These are phyloP conservation scores for Pseudocercospora pini-densiflorae DNA, from an alignment of 2,329 filamentous ascomycete genomes.

Conservation along the genomic window DNA sequence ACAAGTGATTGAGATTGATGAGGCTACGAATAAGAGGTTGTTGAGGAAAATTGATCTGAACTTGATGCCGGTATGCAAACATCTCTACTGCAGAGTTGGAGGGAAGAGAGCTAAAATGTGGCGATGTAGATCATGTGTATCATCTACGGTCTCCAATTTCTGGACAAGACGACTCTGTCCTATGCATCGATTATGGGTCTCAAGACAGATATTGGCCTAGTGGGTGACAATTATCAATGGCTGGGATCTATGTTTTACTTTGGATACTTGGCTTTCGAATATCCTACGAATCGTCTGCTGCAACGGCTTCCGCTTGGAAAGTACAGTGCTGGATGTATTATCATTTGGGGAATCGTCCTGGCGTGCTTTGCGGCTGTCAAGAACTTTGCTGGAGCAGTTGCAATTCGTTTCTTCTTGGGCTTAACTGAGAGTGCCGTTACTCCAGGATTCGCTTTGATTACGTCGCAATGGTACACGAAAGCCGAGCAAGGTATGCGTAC, in stretches of 20 bases:
- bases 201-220: constrained; percentile 50
- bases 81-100: neutral
- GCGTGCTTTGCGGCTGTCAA: constrained; percentile 66
- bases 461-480: constrained; percentile 74
- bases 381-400: constrained; percentile 65
- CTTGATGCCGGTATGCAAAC: constrained; percentile 53
- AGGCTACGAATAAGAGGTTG: constrained; percentile 62
- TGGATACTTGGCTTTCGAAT: constrained; percentile 63
- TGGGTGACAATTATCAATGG: constrained; percentile 59
- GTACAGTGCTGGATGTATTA: constrained; percentile 67
- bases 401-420: constrained; percentile 70
- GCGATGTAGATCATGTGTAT: constrained; percentile 52
- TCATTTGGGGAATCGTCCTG: constrained; percentile 66
- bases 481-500: constrained; percentile 67
- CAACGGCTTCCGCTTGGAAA: constrained; percentile 69
- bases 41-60: constrained; percentile 66
- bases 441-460: constrained; percentile 70
- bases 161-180: constrained; percentile 63
- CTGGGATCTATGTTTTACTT: constrained; percentile 56
- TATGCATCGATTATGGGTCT: constrained; percentile 59
- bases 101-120: neutral
- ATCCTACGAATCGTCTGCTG: constrained; percentile 67
- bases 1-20: constrained; percentile 58
- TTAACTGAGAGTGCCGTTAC: constrained; percentile 71
- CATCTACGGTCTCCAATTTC: constrained; percentile 63